Conservation (phyloP, 306 rosid species). For the Crotalaria pallida region DNA sequence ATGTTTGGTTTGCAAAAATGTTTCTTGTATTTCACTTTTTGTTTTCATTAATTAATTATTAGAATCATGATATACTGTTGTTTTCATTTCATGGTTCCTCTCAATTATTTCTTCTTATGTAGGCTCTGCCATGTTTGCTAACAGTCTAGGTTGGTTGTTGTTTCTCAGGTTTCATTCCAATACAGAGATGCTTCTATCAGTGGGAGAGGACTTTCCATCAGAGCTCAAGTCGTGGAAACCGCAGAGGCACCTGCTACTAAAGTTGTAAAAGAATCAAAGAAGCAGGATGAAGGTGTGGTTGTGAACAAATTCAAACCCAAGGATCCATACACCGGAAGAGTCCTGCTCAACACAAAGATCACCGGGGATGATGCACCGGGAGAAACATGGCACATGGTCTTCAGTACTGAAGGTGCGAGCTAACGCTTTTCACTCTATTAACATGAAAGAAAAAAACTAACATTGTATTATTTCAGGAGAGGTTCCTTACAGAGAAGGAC, state of each 20-base stretch:
- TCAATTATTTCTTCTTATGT: too few relatives aligned
- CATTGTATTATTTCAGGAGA: constrained; percentile 52
- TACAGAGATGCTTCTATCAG: constrained; percentile 42
- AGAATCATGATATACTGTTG: too few relatives aligned
- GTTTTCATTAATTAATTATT: too few relatives aligned
- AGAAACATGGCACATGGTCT: constrained; percentile 99
- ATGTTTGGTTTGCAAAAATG: too few relatives aligned
- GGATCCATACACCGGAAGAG: constrained; percentile 65
- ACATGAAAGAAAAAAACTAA: neutral
- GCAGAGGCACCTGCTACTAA: constrained; percentile 82
- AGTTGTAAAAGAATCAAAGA: constrained; percentile 75
- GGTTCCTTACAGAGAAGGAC: constrained; percentile 97
- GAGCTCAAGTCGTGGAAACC: constrained; percentile 89
- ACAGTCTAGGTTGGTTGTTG: neutral
- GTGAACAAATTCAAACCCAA: constrained; percentile 87
- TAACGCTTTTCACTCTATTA: neutral
- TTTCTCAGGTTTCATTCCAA: constrained; percentile 49
- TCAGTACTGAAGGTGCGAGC: constrained; percentile 81
- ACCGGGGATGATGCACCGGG: constrained; percentile 99
- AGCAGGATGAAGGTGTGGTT: constrained; percentile 78
- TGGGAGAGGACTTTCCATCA: constrained; percentile 49
- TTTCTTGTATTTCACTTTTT: too few relatives aligned
- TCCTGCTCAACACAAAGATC: constrained; percentile 92
- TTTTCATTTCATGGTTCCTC: too few relatives aligned
- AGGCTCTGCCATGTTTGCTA: too few relatives aligned